Evolutionary conservation across 1,139 yeast genomes (phyloP).

Genomic region (Yamadazyma dushanensis): DNA sequence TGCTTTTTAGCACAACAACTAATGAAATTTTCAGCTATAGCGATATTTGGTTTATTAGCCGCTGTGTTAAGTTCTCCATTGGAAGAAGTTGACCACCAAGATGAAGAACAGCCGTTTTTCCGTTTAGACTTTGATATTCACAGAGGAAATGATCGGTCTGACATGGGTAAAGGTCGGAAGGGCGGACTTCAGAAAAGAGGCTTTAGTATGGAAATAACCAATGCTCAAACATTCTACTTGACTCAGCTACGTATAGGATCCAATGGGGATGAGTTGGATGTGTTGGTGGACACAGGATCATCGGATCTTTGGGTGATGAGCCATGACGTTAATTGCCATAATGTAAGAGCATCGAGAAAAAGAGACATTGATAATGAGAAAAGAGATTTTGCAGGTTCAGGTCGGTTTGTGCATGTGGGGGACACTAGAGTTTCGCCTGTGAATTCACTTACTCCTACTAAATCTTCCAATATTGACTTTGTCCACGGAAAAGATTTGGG

Average conservation of each 20-base stretch:
- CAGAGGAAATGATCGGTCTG: constrained; percentile 22
- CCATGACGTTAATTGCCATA: constrained; percentile 28
- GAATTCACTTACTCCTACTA: constrained; percentile 4
- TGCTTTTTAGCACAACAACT: no score
- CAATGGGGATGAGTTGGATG: constrained; percentile 27
- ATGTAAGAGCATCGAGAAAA: constrained; percentile 5
- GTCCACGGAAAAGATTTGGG: constrained; percentile 12
- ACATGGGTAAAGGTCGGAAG: constrained; percentile 17
- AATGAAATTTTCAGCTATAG: not conserved
- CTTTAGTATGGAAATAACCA: constrained; percentile 39
- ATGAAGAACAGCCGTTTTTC: constrained; percentile 6
- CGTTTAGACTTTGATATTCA: constrained; percentile 28
- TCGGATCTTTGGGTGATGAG: constrained; percentile 50
- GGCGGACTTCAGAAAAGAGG: constrained; percentile 30
- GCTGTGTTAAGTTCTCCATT: not conserved
- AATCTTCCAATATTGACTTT: constrained; percentile 5
- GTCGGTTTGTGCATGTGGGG: constrained; percentile 8
- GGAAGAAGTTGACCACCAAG: no score
- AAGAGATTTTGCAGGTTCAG: not conserved
- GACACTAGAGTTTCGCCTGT: constrained; percentile 1
- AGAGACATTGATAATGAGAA: constrained; percentile 5
- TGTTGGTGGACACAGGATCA: constrained; percentile 47
- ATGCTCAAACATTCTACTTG: constrained; percentile 50
- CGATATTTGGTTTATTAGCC: not conserved
- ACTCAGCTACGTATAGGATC: constrained; percentile 41